phyloP scores from a whole-genome alignment of 345 rosid species.

The Lagerstroemia speciosa region DNA sequence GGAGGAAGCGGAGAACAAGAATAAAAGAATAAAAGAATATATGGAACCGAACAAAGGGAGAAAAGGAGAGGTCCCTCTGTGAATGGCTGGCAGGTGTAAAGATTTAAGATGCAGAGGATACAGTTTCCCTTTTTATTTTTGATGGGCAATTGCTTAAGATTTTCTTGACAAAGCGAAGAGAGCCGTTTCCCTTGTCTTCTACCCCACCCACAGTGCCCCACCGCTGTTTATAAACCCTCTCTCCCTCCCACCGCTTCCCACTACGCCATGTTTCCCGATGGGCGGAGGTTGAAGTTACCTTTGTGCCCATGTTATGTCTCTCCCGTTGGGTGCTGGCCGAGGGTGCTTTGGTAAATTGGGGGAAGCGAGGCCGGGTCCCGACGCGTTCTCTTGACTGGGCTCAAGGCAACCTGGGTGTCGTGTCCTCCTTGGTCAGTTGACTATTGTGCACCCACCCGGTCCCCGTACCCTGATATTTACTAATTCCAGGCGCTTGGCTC shows the following conservation, averaged over 20 bases:
- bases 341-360: slow-evolving; percentile 9
- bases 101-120: slow-evolving; percentile 6
- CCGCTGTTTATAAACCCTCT: neutral
- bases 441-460: neutral
- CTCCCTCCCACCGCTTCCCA: no score
- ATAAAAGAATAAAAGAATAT: slow-evolving; percentile 7
- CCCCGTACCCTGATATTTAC: neutral
- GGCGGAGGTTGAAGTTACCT: neutral
- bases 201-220: neutral
- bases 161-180: slow-evolving; percentile 1
- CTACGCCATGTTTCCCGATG: neutral
- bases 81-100: slow-evolving; percentile 42
- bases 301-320: neutral
- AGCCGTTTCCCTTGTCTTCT: slow-evolving; percentile 27
- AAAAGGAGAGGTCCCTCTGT: slow-evolving; percentile 38
- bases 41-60: neutral
- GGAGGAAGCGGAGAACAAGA: neutral
- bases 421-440: neutral
- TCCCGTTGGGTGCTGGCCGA: neutral
- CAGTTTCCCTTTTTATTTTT: neutral
- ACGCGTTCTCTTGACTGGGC: slow-evolving; percentile 24
- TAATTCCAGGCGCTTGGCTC: neutral
- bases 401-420: neutral
- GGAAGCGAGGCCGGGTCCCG: slow-evolving; percentile 9
- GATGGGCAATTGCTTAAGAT: neutral